Conservation (phyloP, 129 eudicot genomes). For the Ambrosia artemisiifolia region DNA sequence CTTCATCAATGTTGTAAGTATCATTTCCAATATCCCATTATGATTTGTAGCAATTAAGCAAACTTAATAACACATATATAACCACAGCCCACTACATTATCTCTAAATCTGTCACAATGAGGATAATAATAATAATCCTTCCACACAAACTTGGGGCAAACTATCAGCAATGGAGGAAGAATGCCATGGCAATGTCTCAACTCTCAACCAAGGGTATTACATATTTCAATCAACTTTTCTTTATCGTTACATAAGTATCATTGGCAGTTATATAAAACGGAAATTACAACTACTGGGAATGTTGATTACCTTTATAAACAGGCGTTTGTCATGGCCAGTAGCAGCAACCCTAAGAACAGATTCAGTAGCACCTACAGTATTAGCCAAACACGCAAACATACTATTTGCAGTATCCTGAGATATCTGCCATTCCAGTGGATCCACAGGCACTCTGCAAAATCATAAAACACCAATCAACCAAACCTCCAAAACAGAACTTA, state of each 20-base stretch:
- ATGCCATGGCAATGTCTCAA: neutral
- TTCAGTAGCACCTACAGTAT: slow-evolving; percentile 98
- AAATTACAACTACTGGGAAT: neutral
- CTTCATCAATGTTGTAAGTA: slow-evolving; percentile 11
- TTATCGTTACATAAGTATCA: slow-evolving; percentile 2
- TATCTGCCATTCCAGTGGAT: slow-evolving; percentile 97
- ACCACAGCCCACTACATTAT: slow-evolving; percentile 9
- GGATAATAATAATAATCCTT: neutral
- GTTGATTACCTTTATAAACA: slow-evolving; percentile 68
- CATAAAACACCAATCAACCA: neutral
- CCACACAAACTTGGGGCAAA: neutral
- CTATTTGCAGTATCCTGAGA: slow-evolving; percentile 87
- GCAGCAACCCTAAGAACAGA: slow-evolving; percentile 97
- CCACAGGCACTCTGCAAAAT: slow-evolving; percentile 73
- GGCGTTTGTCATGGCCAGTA: slow-evolving; percentile 90
- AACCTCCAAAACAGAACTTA: neutral
- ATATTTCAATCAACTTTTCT: neutral
- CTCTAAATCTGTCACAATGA: slow-evolving; percentile 5
- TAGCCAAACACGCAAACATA: slow-evolving; percentile 84
- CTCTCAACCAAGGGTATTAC: neutral
- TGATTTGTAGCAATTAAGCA: slow-evolving; percentile 10
- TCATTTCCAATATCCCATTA: neutral
- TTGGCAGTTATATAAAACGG: neutral
- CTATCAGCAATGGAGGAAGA: neutral
- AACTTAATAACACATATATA: slow-evolving; percentile 9